Evolutionary conservation across 129 eudicot genomes (phyloP).

Genomic region (Deinandra increscens): DNA sequence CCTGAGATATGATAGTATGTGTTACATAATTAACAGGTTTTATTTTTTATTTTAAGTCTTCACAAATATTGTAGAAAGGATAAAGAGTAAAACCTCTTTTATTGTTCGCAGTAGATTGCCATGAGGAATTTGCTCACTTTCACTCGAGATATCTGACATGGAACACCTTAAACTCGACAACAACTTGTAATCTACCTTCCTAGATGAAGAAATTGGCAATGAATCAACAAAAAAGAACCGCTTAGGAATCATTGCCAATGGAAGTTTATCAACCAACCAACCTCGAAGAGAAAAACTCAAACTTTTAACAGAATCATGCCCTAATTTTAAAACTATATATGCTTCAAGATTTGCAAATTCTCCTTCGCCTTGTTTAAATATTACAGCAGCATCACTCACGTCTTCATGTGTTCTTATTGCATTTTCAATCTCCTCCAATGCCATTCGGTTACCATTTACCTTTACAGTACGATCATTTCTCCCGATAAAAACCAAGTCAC

Average conservation of each 20-base stretch:
- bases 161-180: conserved; percentile 40
- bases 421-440: conserved; percentile 79
- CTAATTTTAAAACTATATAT: conserved; percentile 43
- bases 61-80: conserved; percentile 7
- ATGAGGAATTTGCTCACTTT: conserved; percentile 32
- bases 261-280: conserved; percentile 74
- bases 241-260: conserved; percentile 64
- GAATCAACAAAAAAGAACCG: conserved; percentile 43
- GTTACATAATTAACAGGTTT: background rate
- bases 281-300: conserved; percentile 45
- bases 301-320: conserved; percentile 24
- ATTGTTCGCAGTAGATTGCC: conserved; percentile 47
- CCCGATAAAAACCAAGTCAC: conserved; percentile 72
- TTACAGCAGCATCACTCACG: conserved; percentile 79
- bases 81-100: conserved; percentile 42
- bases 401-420: conserved; percentile 54
- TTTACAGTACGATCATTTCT: conserved; percentile 80
- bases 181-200: conserved; percentile 68
- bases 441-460: conserved; percentile 83
- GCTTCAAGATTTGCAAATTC: conserved; percentile 60
- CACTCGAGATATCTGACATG: conserved; percentile 29
- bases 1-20: conserved; percentile 6
- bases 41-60: background rate
- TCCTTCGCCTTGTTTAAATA: conserved; percentile 36
- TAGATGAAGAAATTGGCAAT: conserved; percentile 68